Conservation (phyloP, 2,329 filamentous ascomycete species). For the Rhinocladiella similis region DNA sequence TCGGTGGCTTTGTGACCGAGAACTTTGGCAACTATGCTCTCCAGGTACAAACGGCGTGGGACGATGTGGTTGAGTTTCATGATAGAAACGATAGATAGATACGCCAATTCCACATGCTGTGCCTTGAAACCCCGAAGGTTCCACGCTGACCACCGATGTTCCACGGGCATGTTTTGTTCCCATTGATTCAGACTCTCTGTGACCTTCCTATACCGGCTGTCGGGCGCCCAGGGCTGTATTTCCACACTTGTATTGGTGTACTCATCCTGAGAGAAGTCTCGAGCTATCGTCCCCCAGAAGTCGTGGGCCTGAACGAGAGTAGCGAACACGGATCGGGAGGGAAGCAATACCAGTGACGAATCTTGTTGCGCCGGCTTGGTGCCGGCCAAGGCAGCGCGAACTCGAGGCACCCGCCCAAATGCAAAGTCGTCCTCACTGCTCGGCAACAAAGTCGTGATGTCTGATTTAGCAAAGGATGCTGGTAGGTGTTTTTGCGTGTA, state of each 20-base stretch:
- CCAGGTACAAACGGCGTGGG: constrained; percentile 36
- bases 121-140: constrained; percentile 40
- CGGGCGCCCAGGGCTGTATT: not conserved
- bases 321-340: constrained; percentile 38
- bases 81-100: constrained; percentile 39
- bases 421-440: constrained; percentile 42
- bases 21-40: constrained; percentile 14
- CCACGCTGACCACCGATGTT: constrained; percentile 39
- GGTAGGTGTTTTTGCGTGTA: constrained; percentile 39
- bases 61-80: constrained; percentile 40
- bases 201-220: not conserved
- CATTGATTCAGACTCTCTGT: not conserved
- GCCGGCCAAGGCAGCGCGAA: constrained; percentile 36
- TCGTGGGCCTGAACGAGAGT: constrained; percentile 40
- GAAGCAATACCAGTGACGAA: constrained; percentile 2
- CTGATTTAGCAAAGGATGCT: constrained; percentile 35
- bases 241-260: not conserved
- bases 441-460: constrained; percentile 40
- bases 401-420: constrained; percentile 34
- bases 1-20: constrained; percentile 12
- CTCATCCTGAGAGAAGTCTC: constrained; percentile 30
- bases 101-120: constrained; percentile 39
- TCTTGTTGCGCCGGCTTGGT: constrained; percentile 32
- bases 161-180: constrained; percentile 34
- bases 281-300: constrained; percentile 40